phyloP scores from a whole-genome alignment of 2,329 filamentous ascomycete species.

The Hansfordia pulvinata region DNA sequence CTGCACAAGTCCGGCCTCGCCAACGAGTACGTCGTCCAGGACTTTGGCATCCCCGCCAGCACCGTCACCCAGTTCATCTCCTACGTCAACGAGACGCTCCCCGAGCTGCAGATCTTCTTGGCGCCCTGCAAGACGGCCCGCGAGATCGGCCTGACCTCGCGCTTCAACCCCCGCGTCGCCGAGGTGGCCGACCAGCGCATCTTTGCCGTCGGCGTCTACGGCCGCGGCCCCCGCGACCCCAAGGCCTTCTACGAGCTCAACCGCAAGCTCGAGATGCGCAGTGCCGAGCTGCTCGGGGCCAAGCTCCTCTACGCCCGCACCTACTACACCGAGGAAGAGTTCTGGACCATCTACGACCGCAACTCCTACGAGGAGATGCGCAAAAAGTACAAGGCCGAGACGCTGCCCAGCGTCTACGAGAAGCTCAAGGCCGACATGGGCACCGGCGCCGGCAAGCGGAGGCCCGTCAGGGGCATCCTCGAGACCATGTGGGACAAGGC shows the following conservation, averaged over 20 bases:
- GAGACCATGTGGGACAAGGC: constrained; percentile 17
- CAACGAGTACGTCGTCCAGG: constrained; percentile 34
- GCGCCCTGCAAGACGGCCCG: constrained; percentile 13
- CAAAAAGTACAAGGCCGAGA: constrained; percentile 31
- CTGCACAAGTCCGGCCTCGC: constrained; percentile 33
- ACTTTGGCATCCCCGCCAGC: constrained; percentile 22
- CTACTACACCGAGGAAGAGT: constrained; percentile 37
- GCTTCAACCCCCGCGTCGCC: constrained; percentile 17
- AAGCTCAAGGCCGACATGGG: constrained; percentile 30
- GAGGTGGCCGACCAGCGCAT: constrained; percentile 18
- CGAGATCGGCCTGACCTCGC: constrained; percentile 17
- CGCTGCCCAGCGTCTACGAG: constrained; percentile 34
- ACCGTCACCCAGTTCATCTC: constrained; percentile 13
- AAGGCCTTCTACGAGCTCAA: constrained; percentile 30
- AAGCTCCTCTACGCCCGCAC: constrained; percentile 43
- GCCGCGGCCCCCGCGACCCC: constrained; percentile 19
- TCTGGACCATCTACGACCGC: constrained; percentile 37
- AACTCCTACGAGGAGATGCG: constrained; percentile 31
- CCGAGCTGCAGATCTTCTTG: constrained; percentile 16
- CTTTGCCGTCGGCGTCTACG: constrained; percentile 32
- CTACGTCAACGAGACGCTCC: constrained; percentile 16
- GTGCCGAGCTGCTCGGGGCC: constrained; percentile 34
- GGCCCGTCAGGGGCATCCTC: constrained; percentile 12
- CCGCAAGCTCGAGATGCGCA: constrained; percentile 30
- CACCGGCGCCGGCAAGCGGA: constrained; percentile 10